Conservation (phyloP, 345 rosid genomes). For the Linum trigynum region DNA sequence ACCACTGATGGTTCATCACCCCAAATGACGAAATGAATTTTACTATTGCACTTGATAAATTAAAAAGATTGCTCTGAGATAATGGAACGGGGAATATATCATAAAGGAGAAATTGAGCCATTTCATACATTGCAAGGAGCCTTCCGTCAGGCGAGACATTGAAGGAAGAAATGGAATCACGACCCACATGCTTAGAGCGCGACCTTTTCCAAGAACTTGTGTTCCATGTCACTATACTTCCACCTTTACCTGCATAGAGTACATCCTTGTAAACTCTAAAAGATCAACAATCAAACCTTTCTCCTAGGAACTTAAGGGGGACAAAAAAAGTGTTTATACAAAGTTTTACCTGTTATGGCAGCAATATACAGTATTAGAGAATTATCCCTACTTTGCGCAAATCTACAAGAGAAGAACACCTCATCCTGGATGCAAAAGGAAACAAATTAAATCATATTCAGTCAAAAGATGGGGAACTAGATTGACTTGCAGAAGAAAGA, state of each 20-base stretch:
- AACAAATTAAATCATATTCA: slow-evolving; percentile 15
- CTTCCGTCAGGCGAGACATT: slow-evolving; percentile 77
- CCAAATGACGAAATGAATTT: background rate
- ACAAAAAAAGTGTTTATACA: background rate
- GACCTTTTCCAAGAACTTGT: slow-evolving; percentile 58
- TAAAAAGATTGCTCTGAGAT: background rate
- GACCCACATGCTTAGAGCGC: slow-evolving; percentile 41
- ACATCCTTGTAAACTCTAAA: background rate
- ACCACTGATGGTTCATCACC: slow-evolving; percentile 46
- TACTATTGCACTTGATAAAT: slow-evolving; percentile 1
- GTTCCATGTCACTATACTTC: slow-evolving; percentile 62
- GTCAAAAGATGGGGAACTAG: slow-evolving; percentile 6
- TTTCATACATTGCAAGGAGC: slow-evolving; percentile 58
- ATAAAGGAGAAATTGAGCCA: slow-evolving; percentile 4
- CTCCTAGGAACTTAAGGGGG: background rate
- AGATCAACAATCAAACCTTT: background rate
- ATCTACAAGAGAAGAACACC: slow-evolving; percentile 69
- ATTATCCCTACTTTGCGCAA: slow-evolving; percentile 40
- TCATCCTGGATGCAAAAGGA: slow-evolving; percentile 49
- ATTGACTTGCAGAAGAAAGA: slow-evolving; percentile 1
- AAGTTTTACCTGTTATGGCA: slow-evolving; percentile 59
- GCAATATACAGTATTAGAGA: slow-evolving; percentile 49
- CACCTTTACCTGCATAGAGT: slow-evolving; percentile 44
- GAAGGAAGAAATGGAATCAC: slow-evolving; percentile 52
- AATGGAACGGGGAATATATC: background rate